These are phyloP conservation scores for Psilocybe azurescens DNA, from an alignment of 768 basidiomycete genomes.

Conservation along the genomic window DNA sequence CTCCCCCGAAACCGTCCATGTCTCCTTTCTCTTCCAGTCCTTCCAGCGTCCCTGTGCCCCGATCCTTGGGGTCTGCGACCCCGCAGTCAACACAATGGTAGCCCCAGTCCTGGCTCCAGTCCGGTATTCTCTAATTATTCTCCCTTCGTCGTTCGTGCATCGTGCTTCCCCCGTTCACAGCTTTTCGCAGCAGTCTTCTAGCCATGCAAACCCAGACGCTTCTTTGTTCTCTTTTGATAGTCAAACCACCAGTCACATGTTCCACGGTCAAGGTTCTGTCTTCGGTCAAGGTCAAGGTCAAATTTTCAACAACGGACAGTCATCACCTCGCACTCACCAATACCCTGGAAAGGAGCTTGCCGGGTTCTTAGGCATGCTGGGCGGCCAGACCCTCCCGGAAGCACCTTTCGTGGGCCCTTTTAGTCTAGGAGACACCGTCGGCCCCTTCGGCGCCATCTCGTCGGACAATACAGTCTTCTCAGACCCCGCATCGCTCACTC, in stretches of 20 bases:
- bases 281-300: conserved; percentile 5
- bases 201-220: conserved; percentile 1
- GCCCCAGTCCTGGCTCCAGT: conserved; percentile 23
- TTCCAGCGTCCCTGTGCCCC: conserved; percentile 19
- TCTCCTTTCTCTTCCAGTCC: conserved; percentile 27
- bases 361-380: conserved; percentile 43
- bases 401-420: conserved; percentile 34
- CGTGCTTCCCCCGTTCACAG: conserved; percentile 10
- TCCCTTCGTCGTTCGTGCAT: conserved; percentile 8
- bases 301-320: background rate
- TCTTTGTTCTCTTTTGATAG: conserved; percentile 1
- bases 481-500: background rate
- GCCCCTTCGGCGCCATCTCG: background rate
- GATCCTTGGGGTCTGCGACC: conserved; percentile 20
- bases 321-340: conserved; percentile 2
- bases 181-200: conserved; percentile 9
- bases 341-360: conserved; percentile 33
- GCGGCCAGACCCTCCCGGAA: conserved; percentile 44
- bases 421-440: conserved; percentile 17
- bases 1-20: conserved; percentile 12
- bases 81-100: conserved; percentile 12
- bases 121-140: conserved; percentile 18
- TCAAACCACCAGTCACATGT: conserved; percentile 1
- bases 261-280: conserved; percentile 10
- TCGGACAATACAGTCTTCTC: conserved; percentile 6